Conservation (phyloP, 23 red algal species). For the Cyanidioschyzon merolae region DNA sequence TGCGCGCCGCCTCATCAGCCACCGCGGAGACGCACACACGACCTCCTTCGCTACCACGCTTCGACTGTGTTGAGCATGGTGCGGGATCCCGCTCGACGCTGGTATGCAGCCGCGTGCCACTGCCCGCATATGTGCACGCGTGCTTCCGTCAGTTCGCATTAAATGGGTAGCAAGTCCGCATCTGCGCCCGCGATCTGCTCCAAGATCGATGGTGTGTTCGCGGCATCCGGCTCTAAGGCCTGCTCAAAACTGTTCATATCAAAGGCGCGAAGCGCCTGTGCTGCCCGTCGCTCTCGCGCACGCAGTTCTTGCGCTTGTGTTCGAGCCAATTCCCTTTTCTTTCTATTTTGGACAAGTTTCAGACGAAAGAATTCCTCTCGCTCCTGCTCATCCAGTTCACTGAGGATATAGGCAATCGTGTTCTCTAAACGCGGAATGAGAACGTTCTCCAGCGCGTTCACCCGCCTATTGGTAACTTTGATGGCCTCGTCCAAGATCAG, state of each 20-base stretch:
- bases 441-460: slow-evolving; percentile 98
- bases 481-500: slow-evolving; percentile 94
- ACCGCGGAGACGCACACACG: too few species aligned
- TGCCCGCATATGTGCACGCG: too few species aligned
- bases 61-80: too few species aligned
- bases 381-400: slow-evolving; percentile 98
- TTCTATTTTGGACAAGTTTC: slow-evolving; percentile 97
- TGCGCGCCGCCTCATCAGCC: too few species aligned
- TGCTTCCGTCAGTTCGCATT: too few species aligned
- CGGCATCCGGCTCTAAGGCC: neutral
- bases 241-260: slow-evolving; percentile 26
- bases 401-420: slow-evolving; percentile 82
- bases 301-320: slow-evolving; percentile 31
- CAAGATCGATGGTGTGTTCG: neutral
- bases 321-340: slow-evolving; percentile 46
- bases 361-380: slow-evolving; percentile 98
- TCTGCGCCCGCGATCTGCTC: neutral
- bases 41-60: too few species aligned
- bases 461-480: slow-evolving; percentile 92
- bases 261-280: slow-evolving; percentile 45
- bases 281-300: slow-evolving; percentile 25
- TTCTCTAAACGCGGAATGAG: slow-evolving; percentile 81
- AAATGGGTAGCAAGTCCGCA: neutral
- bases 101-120: too few species aligned
- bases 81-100: too few species aligned